These are phyloP conservation scores for Carex cristatella DNA, from an alignment of 176 grass and related monocot species.

Conservation along the genomic window DNA sequence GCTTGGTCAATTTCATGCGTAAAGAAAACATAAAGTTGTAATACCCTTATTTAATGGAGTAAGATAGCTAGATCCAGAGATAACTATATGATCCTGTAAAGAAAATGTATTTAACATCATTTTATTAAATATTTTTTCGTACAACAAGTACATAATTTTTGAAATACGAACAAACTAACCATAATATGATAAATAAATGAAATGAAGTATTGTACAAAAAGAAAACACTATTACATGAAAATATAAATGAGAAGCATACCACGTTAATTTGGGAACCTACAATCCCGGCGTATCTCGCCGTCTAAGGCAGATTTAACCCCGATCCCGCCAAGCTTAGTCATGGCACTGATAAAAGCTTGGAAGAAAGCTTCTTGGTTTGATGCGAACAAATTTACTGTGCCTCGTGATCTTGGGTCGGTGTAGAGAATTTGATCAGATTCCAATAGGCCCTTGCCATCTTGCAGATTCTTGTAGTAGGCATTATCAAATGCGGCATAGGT, in stretches of 20 bases:
- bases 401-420: slow-evolving; percentile 41
- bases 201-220: not conserved
- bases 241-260: not conserved
- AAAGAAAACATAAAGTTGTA: not conserved
- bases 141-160: not conserved
- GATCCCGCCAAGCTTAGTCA: slow-evolving; percentile 52
- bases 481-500: slow-evolving; percentile 54
- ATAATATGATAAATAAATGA: not conserved
- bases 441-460: slow-evolving; percentile 35
- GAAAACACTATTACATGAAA: not conserved
- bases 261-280: slow-evolving; percentile 34
- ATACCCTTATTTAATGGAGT: not conserved
- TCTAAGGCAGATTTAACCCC: slow-evolving; percentile 46
- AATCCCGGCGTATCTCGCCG: slow-evolving; percentile 69
- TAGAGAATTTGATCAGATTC: slow-evolving; percentile 59
- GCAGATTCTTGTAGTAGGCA: slow-evolving; percentile 48
- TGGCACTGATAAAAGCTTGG: slow-evolving; percentile 26
- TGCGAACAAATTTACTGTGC: slow-evolving; percentile 41
- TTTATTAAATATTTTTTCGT: not conserved
- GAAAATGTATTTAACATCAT: not conserved
- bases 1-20: slow-evolving; percentile 10
- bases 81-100: not conserved
- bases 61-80: not conserved
- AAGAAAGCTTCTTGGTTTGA: slow-evolving; percentile 44
- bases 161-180: not conserved